Conservation (phyloP, 2,329 filamentous ascomycete genomes). For the Pseudogymnoascus verrucosus region DNA sequence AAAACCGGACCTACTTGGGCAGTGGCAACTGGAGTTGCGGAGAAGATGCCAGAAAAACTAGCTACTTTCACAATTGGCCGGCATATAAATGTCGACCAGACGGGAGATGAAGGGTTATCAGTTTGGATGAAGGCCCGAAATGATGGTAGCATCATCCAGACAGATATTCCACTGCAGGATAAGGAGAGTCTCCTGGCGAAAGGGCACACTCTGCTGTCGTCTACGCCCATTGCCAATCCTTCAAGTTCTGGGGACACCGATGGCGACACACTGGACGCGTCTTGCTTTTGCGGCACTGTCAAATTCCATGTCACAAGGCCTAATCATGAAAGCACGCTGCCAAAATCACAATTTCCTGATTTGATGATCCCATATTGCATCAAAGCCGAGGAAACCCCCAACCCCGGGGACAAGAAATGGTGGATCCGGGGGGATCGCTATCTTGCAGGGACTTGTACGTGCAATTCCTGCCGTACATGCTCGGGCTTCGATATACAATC, state of each 20-base stretch:
- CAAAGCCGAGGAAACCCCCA: conserved; percentile 27
- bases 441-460: conserved; percentile 52
- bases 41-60: neutral
- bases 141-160: conserved; percentile 22
- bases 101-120: conserved; percentile 43
- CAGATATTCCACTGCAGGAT: conserved; percentile 9
- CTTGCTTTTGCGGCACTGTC: conserved; percentile 48
- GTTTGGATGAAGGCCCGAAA: conserved; percentile 36
- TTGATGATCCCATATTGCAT: conserved; percentile 42
- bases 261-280: conserved; percentile 31
- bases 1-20: neutral
- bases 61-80: neutral
- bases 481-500: conserved; percentile 56
- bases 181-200: conserved; percentile 10
- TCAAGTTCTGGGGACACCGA: neutral
- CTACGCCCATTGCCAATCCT: conserved; percentile 12
- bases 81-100: conserved; percentile 34
- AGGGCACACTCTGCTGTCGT: conserved; percentile 12
- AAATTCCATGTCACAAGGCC: conserved; percentile 51
- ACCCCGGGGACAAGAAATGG: conserved; percentile 29
- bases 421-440: conserved; percentile 30
- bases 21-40: neutral
- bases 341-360: conserved; percentile 44
- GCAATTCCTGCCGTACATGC: conserved; percentile 51
- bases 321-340: conserved; percentile 35